Evolutionary conservation across 2,329 filamentous ascomycete genomes (phyloP), one percentile per base, ranked within the genome.

Genomic region (Polychaeton citri): DNA sequence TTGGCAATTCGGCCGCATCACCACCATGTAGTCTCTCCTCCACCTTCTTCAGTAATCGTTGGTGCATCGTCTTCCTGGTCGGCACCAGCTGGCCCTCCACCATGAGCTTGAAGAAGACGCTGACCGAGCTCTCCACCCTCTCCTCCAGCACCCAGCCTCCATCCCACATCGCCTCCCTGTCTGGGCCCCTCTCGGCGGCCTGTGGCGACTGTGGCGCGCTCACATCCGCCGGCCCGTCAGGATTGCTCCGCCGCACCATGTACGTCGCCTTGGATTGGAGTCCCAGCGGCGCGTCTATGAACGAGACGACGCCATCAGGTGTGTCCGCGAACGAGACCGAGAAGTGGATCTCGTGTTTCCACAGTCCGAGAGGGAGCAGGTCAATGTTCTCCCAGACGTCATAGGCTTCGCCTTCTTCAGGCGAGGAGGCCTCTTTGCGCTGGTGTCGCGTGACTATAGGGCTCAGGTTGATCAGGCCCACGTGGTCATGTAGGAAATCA

Each of bases 301-400:
- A 32, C 12, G 21, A 30, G 3, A 26, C 35, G 9, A 43, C 40
- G 8, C 44, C 44, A 30, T 39, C 34, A 2, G 16, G 21, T 18
- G 37, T 38, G 32, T 43, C 30, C 33, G 32, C 31, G 35, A 46
- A 46, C 9, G 38, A 19, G 21, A 30, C 37, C 5, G 24, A 35
- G 31, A 46, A 46, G 5, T 40, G 36, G 31, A 46, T 43, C 30
- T 44, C 40, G 18, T 44, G 33, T 17, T 41, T 44, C 38, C 38
- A 46, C 2, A 41, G 33, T 16, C 36, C 38, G 32, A 45, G 43
- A 3, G 44, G 42, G 6, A 46, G 33, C 15, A 45, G 21, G 32
- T 38, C 36, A 24, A 46, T 38, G 12, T 34, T 24, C 30, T 45
- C 42, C 38, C 38, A 44, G 20, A 46, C 38, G 16, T 45, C 35